Evolutionary conservation across 495 filamentous ascomycete genomes (phyloP).

Genomic region (Penicillium canariense): DNA sequence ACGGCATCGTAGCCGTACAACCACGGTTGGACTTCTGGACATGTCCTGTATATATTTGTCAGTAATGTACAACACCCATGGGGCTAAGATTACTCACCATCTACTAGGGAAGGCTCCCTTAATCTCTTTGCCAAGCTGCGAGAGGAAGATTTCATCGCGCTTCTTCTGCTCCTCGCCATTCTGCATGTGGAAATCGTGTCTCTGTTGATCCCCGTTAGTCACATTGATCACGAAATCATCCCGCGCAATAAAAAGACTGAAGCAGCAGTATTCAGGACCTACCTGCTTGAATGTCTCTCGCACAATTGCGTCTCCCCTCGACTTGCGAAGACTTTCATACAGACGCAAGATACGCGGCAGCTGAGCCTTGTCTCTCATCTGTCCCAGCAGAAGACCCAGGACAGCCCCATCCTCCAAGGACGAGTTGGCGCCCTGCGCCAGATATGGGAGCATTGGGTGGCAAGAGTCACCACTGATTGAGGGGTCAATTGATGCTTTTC

Average conservation of each 20-base stretch:
- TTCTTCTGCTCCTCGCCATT: conserved; percentile 55
- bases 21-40: conserved; percentile 57
- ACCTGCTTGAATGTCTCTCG: conserved; percentile 49
- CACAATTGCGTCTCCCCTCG: conserved; percentile 55
- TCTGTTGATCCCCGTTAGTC: conserved; percentile 23
- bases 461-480: conserved; percentile 55
- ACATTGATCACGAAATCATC: too few species aligned
- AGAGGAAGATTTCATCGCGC: conserved; percentile 49
- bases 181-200: conserved; percentile 58
- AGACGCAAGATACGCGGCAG: conserved; percentile 47
- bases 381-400: conserved; percentile 43
- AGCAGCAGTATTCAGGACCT: neutral
- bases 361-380: conserved; percentile 37
- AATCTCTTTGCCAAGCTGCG: conserved; percentile 39
- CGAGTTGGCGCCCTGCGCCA: conserved; percentile 56
- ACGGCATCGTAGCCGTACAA: conserved; percentile 63
- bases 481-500: neutral
- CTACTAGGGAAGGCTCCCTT: conserved; percentile 54
- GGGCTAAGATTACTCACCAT: conserved; percentile 34
- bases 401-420: conserved; percentile 54
- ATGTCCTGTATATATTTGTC: conserved; percentile 39
- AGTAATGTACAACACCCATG: neutral
- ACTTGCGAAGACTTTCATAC: conserved; percentile 62
- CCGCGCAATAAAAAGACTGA: neutral
- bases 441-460: conserved; percentile 67